Conservation (phyloP, 106 monocot species). For the Allium sativum region DNA sequence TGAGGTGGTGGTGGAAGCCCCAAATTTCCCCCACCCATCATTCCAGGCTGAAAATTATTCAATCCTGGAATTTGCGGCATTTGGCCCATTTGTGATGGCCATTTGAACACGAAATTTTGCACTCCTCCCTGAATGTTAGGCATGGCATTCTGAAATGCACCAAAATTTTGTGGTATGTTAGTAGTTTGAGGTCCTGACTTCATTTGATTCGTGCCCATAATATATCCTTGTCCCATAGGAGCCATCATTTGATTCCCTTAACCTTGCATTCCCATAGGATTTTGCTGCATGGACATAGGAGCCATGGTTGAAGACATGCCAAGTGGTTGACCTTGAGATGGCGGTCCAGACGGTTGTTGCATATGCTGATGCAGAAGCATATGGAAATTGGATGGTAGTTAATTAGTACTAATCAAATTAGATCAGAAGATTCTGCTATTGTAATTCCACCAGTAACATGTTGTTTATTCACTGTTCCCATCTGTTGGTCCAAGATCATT, state of each 20-base stretch:
- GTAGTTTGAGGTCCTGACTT: slow-evolving; percentile 15
- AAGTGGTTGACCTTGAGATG: slow-evolving; percentile 21
- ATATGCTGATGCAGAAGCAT: slow-evolving; percentile 45
- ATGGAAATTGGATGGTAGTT: slow-evolving; percentile 54
- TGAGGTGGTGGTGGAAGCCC: slow-evolving; percentile 55
- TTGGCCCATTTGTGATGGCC: slow-evolving; percentile 40
- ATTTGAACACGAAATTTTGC: slow-evolving; percentile 51
- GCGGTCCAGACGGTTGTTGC: slow-evolving; percentile 23
- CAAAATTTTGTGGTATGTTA: slow-evolving; percentile 30
- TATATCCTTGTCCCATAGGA: slow-evolving; percentile 43
- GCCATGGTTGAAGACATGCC: slow-evolving; percentile 39
- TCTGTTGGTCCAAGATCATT: too few relatives aligned
- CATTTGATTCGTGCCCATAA: slow-evolving; percentile 56
- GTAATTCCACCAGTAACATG: too few relatives aligned
- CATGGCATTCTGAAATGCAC: slow-evolving; percentile 38
- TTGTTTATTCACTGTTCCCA: too few relatives aligned
- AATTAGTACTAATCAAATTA: too few relatives aligned
- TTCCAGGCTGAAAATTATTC: slow-evolving; percentile 43
- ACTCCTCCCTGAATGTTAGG: too few relatives aligned
- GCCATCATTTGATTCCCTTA: slow-evolving; percentile 53
- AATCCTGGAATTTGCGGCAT: slow-evolving; percentile 41
- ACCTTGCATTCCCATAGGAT: slow-evolving; percentile 71
- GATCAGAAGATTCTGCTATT: too few relatives aligned
- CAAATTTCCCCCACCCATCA: slow-evolving; percentile 26
- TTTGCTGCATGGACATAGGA: slow-evolving; percentile 36